Percentiles rank a stretch among this genome's conserved stretches.
Evolutionary conservation across 306 rosid species (phyloP).

Genomic region (Lotus japonicus): DNA sequence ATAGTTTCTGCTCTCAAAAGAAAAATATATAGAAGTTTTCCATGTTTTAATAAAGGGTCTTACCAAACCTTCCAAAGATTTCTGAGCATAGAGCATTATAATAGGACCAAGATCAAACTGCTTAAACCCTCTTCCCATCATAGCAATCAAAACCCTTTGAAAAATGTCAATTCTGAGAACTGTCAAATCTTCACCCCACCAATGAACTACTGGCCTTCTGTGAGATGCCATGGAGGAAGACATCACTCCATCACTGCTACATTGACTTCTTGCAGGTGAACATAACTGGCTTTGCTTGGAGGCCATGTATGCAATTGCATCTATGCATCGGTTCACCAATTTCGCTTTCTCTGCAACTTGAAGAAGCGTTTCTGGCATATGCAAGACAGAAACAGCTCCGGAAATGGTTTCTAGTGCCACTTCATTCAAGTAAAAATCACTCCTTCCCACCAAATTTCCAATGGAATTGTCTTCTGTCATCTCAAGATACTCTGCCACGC

Average conservation of each 20-base stretch:
- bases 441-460: slow-evolving; percentile 68
- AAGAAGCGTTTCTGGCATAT: slow-evolving; percentile 47
- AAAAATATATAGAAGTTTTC: neutral
- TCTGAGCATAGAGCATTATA: slow-evolving; percentile 89
- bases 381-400: slow-evolving; percentile 66
- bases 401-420: slow-evolving; percentile 62
- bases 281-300: slow-evolving; percentile 60
- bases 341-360: slow-evolving; percentile 74
- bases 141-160: slow-evolving; percentile 71
- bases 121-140: slow-evolving; percentile 85
- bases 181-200: slow-evolving; percentile 92
- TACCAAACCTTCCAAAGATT: slow-evolving; percentile 90
- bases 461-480: slow-evolving; percentile 78
- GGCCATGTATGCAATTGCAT: slow-evolving; percentile 64
- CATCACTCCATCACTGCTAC: slow-evolving; percentile 29
- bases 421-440: slow-evolving; percentile 72
- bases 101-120: slow-evolving; percentile 70
- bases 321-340: slow-evolving; percentile 66
- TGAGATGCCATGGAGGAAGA: slow-evolving; percentile 34
- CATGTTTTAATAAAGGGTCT: slow-evolving; percentile 37
- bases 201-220: slow-evolving; percentile 52
- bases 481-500: slow-evolving; percentile 77
- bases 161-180: slow-evolving; percentile 84
- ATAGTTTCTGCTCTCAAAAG: too few relatives aligned
- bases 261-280: slow-evolving; percentile 36